phyloP scores from a whole-genome alignment of 1,284 basidiomycete species.

The Apiotrichum porosum region DNA sequence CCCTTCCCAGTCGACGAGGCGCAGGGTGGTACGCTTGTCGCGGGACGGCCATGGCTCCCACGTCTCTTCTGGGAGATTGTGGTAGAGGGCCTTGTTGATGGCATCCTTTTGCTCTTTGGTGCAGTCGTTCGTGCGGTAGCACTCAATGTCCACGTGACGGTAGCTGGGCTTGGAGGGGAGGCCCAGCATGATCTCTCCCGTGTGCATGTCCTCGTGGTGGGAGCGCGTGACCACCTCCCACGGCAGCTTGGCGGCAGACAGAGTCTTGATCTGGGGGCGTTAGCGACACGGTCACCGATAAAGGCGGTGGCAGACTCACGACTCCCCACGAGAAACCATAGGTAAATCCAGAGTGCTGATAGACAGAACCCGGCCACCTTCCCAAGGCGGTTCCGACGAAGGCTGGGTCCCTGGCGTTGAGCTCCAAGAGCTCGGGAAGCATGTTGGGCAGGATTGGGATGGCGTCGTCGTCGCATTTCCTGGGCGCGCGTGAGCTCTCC shows the following conservation, averaged over 20 bases:
- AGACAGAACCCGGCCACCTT: slow-evolving; percentile 15
- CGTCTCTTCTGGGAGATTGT: too few relatives aligned
- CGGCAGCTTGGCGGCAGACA: slow-evolving; percentile 17
- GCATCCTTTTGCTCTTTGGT: background rate
- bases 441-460: slow-evolving; percentile 24
- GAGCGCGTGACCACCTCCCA: slow-evolving; percentile 10
- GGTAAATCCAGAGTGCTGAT: slow-evolving; percentile 24
- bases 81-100: slow-evolving; percentile 7
- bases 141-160: slow-evolving; percentile 6
- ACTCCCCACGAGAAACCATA: slow-evolving; percentile 25
- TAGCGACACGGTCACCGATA: background rate
- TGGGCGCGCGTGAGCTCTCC: too few relatives aligned
- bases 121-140: slow-evolving; percentile 7
- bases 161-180: background rate
- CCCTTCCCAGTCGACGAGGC: background rate
- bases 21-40: slow-evolving; percentile 23
- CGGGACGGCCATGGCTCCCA: slow-evolving; percentile 4
- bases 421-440: slow-evolving; percentile 16
- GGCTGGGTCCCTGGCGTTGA: slow-evolving; percentile 13
- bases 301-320: slow-evolving; percentile 5
- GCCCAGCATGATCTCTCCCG: slow-evolving; percentile 24
- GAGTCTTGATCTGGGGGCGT: slow-evolving; percentile 17
- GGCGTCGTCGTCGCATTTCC: slow-evolving; percentile 19
- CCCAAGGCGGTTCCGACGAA: slow-evolving; percentile 25
- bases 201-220: slow-evolving; percentile 26